Percentiles rank a stretch among this genome's conserved stretches.
Evolutionary conservation across 805 yeast genomes (phyloP).

Genomic region (Tanozyma kutaoensis): DNA sequence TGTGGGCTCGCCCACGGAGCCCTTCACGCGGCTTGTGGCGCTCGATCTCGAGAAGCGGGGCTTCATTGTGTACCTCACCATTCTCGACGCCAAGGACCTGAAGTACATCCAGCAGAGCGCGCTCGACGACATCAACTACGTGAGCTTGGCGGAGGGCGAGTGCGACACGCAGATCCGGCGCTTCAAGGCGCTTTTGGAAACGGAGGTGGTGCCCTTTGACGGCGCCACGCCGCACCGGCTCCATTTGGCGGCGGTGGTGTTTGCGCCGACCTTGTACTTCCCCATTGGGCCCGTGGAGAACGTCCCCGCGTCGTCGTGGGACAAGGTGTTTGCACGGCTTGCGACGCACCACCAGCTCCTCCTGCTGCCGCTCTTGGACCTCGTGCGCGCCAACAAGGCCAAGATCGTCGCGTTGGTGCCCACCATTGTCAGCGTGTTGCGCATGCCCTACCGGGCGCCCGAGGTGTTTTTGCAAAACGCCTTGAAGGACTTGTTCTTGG

Average conservation of each 20-base stretch:
- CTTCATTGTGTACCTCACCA: slow-evolving; percentile 67
- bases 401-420: slow-evolving; percentile 43
- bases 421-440: slow-evolving; percentile 37
- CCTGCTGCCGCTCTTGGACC: slow-evolving; percentile 39
- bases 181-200: slow-evolving; percentile 34
- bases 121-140: slow-evolving; percentile 54
- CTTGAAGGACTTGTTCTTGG: slow-evolving; percentile 20
- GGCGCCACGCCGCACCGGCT: slow-evolving; percentile 45
- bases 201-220: slow-evolving; percentile 45
- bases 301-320: slow-evolving; percentile 40
- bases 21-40: slow-evolving; percentile 55
- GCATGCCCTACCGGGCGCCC: slow-evolving; percentile 51
- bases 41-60: slow-evolving; percentile 69
- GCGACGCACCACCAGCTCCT: slow-evolving; percentile 37
- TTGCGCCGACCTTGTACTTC: slow-evolving; percentile 57
- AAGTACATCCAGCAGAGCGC: slow-evolving; percentile 39
- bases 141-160: slow-evolving; percentile 20
- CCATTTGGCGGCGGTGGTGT: slow-evolving; percentile 48
- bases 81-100: slow-evolving; percentile 47
- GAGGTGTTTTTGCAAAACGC: slow-evolving; percentile 42
- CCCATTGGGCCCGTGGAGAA: slow-evolving; percentile 59
- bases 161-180: slow-evolving; percentile 5
- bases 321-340: slow-evolving; percentile 30
- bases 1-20: slow-evolving; percentile 68
- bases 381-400: slow-evolving; percentile 31